Evolutionary conservation across 495 filamentous ascomycete species (phyloP), one percentile per base, ranked within the genome.

Genomic region (Xylaria sp.): DNA sequence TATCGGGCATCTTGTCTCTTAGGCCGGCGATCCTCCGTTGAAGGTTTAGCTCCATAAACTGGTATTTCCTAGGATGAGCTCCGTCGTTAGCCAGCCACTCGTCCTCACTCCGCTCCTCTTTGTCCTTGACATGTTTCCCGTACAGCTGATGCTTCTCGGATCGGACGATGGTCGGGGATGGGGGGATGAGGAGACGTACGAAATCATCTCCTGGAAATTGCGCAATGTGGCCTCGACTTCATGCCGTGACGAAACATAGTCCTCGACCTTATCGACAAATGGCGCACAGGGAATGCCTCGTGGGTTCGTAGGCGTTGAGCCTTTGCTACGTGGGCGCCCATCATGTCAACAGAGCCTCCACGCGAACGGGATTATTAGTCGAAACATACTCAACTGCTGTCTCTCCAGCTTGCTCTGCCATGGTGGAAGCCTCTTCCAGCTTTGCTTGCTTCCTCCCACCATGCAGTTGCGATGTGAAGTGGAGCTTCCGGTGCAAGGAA

Each of bases 181-280:
- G 40, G 24, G 63, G n/a, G 14, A 2, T n/a, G n/a, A n/a, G n/a
- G n/a, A 35, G 48, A 80, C 88, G 74, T 82, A 92, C 91, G 95
- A 94, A 74, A 99, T 98, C 97, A 99, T 97, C 86, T 99, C 96
- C 81, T 98, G 96, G 81, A 99, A 98, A 76, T 88, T 94, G 78
- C 92, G 91, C 75, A 99, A 86, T 33, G 94, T 97, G 29, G 88
- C 83, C 80, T 98, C 96, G 72, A 98, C 96, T 69, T 98, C 93
- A 5, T 88, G 89, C 26, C 95, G 90, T 11, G 91, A 89, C 71
- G 93, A 86, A 74, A 98, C 92, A 83, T 97, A 98, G 84, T 98
- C 94, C 85, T 93, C 90, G 67, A 99, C 95, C 80, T 95, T 93
- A 83, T 97, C 95, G 78, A 98, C 92, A 76, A 99, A 99, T 40